These are phyloP conservation scores for Tolypocladium nubicola DNA, from an alignment of 2,329 filamentous ascomycete genomes.

Conservation along the genomic window DNA sequence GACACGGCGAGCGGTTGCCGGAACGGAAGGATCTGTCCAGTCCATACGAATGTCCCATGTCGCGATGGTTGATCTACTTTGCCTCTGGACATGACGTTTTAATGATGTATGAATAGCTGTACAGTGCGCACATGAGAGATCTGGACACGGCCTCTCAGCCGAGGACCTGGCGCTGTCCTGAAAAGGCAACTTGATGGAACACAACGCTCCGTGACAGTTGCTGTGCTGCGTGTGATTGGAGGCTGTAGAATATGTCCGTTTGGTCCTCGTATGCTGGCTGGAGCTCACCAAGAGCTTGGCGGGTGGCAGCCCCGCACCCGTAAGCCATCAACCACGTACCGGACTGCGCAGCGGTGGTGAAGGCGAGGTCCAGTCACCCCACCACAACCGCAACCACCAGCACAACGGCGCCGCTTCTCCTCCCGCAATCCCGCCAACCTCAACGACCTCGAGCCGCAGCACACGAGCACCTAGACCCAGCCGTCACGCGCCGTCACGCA, in stretches of 20 bases:
- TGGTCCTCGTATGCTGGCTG: not conserved
- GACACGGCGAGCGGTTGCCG: not conserved
- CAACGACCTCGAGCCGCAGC: not conserved
- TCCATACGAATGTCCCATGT: not conserved
- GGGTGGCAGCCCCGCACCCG: not conserved
- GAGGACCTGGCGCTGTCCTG: not conserved
- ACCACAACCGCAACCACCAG: not conserved
- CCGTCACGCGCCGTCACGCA: not conserved
- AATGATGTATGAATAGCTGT: not conserved
- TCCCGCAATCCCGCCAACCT: not conserved
- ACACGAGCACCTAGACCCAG: not conserved
- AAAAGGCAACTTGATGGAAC: not conserved
- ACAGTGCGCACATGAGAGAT: not conserved
- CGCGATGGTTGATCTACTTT: not conserved
- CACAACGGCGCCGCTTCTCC: not conserved
- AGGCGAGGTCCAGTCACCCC: not conserved
- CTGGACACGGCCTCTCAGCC: not conserved
- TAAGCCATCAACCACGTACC: not conserved
- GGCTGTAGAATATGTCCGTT: not conserved
- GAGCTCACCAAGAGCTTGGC: not conserved
- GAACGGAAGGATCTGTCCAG: not conserved
- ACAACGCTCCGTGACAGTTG: no score
- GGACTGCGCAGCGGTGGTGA: not conserved
- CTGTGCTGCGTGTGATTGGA: not conserved
- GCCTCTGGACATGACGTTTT: not conserved